These are phyloP conservation scores for Blastobotrys malaysiensis DNA, from an alignment of 1,139 yeast species.

Conservation along the genomic window DNA sequence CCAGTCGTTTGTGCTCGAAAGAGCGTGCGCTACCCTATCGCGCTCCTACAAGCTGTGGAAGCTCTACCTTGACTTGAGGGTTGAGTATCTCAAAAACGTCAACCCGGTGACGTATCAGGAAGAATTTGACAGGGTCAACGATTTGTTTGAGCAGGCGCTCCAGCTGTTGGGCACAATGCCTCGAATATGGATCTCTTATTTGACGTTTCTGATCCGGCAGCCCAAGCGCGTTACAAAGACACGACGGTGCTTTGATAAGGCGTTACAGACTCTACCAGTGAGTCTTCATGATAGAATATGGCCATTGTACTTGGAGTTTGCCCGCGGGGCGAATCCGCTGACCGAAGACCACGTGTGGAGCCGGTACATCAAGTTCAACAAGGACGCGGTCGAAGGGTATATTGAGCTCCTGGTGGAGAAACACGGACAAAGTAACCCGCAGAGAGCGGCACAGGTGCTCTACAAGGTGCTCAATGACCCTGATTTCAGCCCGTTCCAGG, in stretches of 20 bases:
- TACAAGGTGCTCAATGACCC: constrained; percentile 33
- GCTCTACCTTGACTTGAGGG: constrained; percentile 44
- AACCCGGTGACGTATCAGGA: constrained; percentile 11
- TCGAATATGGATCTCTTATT: constrained; percentile 52
- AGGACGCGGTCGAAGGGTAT: constrained; percentile 34
- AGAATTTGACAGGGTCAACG: constrained; percentile 37
- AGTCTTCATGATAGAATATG: constrained; percentile 56
- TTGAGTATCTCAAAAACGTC: constrained; percentile 11
- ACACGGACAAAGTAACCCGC: neutral
- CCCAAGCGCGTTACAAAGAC: constrained; percentile 40
- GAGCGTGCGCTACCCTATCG: constrained; percentile 49
- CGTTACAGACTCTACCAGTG: constrained; percentile 47
- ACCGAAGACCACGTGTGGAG: constrained; percentile 42
- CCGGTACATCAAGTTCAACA: constrained; percentile 42
- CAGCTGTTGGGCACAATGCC: constrained; percentile 43
- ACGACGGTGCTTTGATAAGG: constrained; percentile 47
- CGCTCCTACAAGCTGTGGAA: constrained; percentile 54
- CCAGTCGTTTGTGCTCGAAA: constrained; percentile 44
- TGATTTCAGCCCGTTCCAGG: constrained; percentile 32
- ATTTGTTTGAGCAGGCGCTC: constrained; percentile 46
- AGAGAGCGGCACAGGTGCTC: constrained; percentile 29
- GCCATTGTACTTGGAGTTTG: constrained; percentile 53
- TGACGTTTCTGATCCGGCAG: constrained; percentile 41
- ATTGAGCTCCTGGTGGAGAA: constrained; percentile 21
- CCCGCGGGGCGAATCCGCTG: constrained; percentile 42